These are phyloP conservation scores for Trichoderma atroviride DNA, from an alignment of 2,329 filamentous ascomycete species.

Conservation along the genomic window DNA sequence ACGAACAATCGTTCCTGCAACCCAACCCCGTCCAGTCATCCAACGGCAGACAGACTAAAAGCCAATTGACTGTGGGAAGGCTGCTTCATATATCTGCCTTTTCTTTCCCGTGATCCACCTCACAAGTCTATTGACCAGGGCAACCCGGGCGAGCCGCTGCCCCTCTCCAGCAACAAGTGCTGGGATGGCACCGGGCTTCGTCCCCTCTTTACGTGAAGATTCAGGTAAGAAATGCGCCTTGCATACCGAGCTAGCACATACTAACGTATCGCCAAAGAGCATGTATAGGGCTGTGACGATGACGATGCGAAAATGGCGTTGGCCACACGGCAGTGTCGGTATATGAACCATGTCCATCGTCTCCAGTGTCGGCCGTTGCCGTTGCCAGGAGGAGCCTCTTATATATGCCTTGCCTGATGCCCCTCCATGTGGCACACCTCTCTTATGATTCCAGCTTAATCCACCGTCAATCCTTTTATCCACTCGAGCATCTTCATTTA, in stretches of 20 bases:
- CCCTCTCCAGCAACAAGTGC: slow-evolving; percentile 4
- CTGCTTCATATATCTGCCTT: slow-evolving; percentile 22
- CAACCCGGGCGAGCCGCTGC: slow-evolving; percentile 22
- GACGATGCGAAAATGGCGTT: slow-evolving; percentile 18
- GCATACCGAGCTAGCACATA: slow-evolving; percentile 10
- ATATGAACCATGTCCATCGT: slow-evolving; percentile 2
- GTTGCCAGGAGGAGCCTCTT: background rate
- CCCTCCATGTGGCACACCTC: slow-evolving; percentile 6
- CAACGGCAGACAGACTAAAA: slow-evolving; percentile 8
- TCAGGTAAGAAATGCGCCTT: slow-evolving; percentile 4
- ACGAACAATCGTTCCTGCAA: background rate
- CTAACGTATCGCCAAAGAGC: background rate
- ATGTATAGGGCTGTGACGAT: slow-evolving; percentile 16
- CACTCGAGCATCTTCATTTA: background rate
- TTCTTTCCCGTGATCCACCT: slow-evolving; percentile 18
- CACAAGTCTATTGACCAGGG: slow-evolving; percentile 10
- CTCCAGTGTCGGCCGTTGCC: background rate
- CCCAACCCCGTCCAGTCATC: background rate
- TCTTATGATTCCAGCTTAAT: background rate
- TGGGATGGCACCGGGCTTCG: background rate
- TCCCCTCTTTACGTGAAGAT: slow-evolving; percentile 8
- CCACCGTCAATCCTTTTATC: background rate
- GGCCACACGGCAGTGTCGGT: slow-evolving; percentile 11
- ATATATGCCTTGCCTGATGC: background rate
- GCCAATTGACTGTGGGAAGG: slow-evolving; percentile 9